A percentile compares a stretch with the other conserved stretches of the same genome.
Conservation (phyloP, 441 rosid species). For the Omphalea diandra region DNA sequence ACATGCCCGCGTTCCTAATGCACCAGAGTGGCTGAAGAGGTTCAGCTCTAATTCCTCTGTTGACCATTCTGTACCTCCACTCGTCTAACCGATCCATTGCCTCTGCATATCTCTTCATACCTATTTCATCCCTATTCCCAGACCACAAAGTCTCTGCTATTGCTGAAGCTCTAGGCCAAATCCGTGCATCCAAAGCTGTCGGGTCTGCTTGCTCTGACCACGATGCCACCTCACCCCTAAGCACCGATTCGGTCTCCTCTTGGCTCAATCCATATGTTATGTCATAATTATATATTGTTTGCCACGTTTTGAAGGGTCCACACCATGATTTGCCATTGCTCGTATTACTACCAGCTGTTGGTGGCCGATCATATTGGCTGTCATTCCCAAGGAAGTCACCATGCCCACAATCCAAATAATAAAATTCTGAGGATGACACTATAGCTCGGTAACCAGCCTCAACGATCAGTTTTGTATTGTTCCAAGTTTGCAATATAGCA, state of each 20-base stretch:
- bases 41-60: constrained; percentile 73
- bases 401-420: constrained; percentile 87
- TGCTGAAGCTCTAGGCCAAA: constrained; percentile 86
- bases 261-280: constrained; percentile 55
- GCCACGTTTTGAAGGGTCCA: constrained; percentile 89
- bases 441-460: constrained; percentile 64
- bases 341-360: constrained; percentile 11
- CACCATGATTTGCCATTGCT: constrained; percentile 66
- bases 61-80: constrained; percentile 84
- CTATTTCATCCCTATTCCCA: constrained; percentile 62
- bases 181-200: constrained; percentile 51
- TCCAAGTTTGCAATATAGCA: constrained; percentile 82
- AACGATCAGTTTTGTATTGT: constrained; percentile 56
- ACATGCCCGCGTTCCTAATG: constrained; percentile 72
- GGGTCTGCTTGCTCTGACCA: constrained; percentile 95
- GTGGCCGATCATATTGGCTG: constrained; percentile 51
- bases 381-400: constrained; percentile 69
- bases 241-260: constrained; percentile 65
- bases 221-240: constrained; percentile 85
- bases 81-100: constrained; percentile 69
- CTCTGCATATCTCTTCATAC: constrained; percentile 62
- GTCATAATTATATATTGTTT: constrained; percentile 70
- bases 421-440: constrained; percentile 74
- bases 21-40: constrained; percentile 93
- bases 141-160: constrained; percentile 86